Conservation (phyloP, 441 rosid genomes). For the Erodium moschatum region DNA sequence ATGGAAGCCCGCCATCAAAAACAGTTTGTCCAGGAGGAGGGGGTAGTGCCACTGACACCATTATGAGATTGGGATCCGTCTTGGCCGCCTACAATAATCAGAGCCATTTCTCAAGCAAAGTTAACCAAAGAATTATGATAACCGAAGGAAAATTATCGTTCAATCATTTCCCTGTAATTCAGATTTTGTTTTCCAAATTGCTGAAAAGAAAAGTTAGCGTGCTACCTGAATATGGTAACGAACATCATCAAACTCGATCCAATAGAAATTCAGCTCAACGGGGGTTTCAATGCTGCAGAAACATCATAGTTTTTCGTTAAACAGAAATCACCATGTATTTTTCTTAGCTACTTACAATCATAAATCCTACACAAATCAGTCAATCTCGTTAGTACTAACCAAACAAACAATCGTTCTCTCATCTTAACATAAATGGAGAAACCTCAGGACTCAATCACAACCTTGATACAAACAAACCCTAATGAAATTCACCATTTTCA, state of each 20-base stretch:
- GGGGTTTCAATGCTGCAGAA: constrained; percentile 70
- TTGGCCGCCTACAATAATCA: background rate
- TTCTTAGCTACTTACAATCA: background rate
- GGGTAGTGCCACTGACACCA: constrained; percentile 77
- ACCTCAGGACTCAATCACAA: background rate
- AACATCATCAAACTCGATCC: constrained; percentile 89
- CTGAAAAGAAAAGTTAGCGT: background rate
- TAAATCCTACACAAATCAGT: background rate
- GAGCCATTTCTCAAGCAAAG: background rate
- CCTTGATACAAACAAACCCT: background rate
- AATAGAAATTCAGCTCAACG: constrained; percentile 72
- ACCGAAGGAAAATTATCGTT: background rate
- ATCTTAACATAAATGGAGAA: background rate
- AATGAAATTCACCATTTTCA: background rate
- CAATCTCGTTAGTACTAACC: background rate
- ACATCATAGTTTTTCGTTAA: background rate
- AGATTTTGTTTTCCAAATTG: background rate
- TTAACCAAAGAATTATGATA: too few relatives aligned
- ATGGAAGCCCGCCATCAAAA: constrained; percentile 72
- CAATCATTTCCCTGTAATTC: background rate
- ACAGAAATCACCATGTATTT: background rate
- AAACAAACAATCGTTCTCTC: background rate
- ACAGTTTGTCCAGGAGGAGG: constrained; percentile 71
- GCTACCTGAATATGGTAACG: constrained; percentile 88
- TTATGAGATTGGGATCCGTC: constrained; percentile 63